Evolutionary conservation across 345 rosid species (phyloP).

Genomic region (Firmiana major): DNA sequence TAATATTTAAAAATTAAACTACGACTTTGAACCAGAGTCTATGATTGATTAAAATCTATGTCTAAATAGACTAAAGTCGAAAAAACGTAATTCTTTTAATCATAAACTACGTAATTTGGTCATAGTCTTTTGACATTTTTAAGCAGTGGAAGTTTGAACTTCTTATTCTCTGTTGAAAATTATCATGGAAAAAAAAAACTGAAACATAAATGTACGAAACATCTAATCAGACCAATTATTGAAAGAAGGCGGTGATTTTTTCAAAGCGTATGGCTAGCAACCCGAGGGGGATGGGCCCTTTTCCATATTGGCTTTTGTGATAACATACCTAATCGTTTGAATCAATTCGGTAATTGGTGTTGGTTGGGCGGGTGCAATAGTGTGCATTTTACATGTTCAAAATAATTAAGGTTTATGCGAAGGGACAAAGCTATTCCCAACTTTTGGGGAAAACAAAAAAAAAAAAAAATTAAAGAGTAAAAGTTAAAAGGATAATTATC

Average conservation of each 20-base stretch:
- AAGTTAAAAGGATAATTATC: too few relatives aligned
- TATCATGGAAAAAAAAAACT: too few relatives aligned
- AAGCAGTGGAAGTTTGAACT: too few relatives aligned
- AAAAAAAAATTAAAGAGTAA: neutral
- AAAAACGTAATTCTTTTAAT: too few relatives aligned
- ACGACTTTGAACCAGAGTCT: too few relatives aligned
- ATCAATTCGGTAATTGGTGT: neutral
- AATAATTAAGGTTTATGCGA: neutral
- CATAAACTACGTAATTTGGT: too few relatives aligned
- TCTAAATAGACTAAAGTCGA: too few relatives aligned
- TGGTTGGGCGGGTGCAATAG: neutral
- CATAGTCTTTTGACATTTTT: too few relatives aligned
- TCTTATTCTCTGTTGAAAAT: too few relatives aligned
- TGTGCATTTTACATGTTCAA: neutral
- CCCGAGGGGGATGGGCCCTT: neutral
- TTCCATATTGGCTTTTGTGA: neutral
- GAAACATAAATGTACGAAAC: too few relatives aligned
- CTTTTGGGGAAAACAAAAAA: neutral
- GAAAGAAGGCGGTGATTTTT: neutral
- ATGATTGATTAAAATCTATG: too few relatives aligned
- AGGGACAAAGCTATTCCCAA: neutral
- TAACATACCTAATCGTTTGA: neutral
- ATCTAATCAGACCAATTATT: neutral
- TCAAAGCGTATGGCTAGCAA: neutral
- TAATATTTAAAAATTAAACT: too few relatives aligned